These are phyloP conservation scores for Sphaceloma murrayae DNA, from an alignment of 2,329 filamentous ascomycete species.

Conservation along the genomic window DNA sequence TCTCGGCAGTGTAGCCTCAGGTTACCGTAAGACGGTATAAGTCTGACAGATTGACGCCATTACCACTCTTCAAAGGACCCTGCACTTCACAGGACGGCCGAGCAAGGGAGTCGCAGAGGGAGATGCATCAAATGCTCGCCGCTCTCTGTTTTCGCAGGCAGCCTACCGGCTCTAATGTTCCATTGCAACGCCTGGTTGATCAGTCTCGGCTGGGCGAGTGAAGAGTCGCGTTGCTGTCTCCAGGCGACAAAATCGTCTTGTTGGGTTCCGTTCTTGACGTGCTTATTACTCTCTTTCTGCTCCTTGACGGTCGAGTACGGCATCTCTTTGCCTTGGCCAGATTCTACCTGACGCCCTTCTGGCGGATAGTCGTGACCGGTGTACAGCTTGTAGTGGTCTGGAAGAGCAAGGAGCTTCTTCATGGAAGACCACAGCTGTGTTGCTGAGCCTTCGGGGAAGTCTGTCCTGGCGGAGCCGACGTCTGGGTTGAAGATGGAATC, in stretches of 20 bases:
- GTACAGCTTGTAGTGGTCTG: slow-evolving; percentile 27
- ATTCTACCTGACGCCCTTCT: not conserved
- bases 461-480: slow-evolving; percentile 28
- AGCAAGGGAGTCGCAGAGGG: not conserved
- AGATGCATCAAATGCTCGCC: not conserved
- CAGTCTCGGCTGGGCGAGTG: slow-evolving; percentile 28
- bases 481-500: slow-evolving; percentile 31
- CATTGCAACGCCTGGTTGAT: slow-evolving; percentile 32
- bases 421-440: slow-evolving; percentile 25
- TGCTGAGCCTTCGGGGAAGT: slow-evolving; percentile 31
- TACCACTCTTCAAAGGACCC: no score
- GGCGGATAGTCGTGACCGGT: slow-evolving; percentile 32
- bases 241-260: slow-evolving; percentile 29
- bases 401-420: slow-evolving; percentile 25
- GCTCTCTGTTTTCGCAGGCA: slow-evolving; percentile 22
- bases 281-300: slow-evolving; percentile 30
- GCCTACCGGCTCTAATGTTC: slow-evolving; percentile 32
- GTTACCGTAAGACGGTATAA: no score
- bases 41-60: no score
- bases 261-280: slow-evolving; percentile 24
- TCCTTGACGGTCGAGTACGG: slow-evolving; percentile 30
- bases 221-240: slow-evolving; percentile 27
- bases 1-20: no score
- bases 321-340: slow-evolving; percentile 22
- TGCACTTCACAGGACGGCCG: no score